Base-by-base conservation (phyloP, 306 rosid species). In the Prunus dulcis region DNA sequence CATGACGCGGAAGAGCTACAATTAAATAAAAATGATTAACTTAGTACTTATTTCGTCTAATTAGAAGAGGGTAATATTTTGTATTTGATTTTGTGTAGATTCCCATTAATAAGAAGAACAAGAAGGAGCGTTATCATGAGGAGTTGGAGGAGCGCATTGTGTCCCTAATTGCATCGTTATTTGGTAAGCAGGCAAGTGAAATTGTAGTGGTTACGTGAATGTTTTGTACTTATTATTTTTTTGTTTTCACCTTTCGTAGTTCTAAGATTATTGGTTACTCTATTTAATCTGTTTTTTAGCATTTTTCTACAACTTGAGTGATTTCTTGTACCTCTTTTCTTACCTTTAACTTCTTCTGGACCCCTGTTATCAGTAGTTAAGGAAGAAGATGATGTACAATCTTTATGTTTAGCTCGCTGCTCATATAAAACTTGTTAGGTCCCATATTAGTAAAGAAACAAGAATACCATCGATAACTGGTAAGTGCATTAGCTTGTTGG, bases 81-180 rank as follows among this genome's bases (percentile, higher is more conserved):
- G 15, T 78, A 3, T 78, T 53, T 78, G 78, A 32, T 78, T 55
- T 50, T 56, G 2, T 71, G 45, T 63, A 94, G 98, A 85, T 94
- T 83, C 93, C 93, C 18, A 58, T 82, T 43, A 89, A 83, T 80
- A 94, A 91, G 89, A 91, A 89, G 80, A 87, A 86, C 88, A 94
- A 94, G 92, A 90, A 89, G 81, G 98, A 92, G 80, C 79, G 91
- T 43, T 91, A 92, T 84, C 91, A 92, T 15, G 98, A 94, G 85
- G 98, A 94, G 67, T 76, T 94, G 85, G 98, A 92, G 83, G 98
- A 92, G 88, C 95, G 97, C 64, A 14, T 94, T 66, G 85, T 94
- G 64, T 94, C 98, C 2, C 80, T 94, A 51, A 81, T 90, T 81
- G 85, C 98, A 55, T 94, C 98, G 17, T 92, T 94, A 86, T 94